Conservation (phyloP, 306 rosid genomes). For the Cicer cuneatum region DNA sequence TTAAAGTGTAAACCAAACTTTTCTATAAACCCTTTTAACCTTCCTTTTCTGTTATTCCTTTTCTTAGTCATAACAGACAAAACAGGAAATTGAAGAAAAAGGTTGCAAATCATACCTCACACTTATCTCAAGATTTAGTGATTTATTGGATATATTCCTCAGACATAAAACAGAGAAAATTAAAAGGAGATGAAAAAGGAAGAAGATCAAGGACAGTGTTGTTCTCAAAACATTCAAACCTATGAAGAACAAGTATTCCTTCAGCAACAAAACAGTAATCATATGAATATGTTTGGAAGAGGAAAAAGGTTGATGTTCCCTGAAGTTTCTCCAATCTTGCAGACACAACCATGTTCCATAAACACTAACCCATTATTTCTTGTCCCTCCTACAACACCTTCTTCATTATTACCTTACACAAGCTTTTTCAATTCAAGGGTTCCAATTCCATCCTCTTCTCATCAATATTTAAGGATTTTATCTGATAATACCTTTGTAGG, state of each 20-base stretch:
- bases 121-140: not conserved
- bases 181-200: not conserved
- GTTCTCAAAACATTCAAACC: constrained; percentile 69
- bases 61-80: constrained; percentile 39
- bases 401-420: constrained; percentile 53
- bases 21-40: constrained; percentile 38
- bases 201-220: constrained; percentile 78
- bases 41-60: constrained; percentile 19
- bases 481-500: constrained; percentile 47
- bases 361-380: constrained; percentile 65
- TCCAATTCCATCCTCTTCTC: constrained; percentile 51
- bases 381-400: constrained; percentile 45
- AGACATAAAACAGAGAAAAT: no score
- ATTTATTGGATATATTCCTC: constrained; percentile 43
- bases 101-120: constrained; percentile 26
- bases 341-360: constrained; percentile 66
- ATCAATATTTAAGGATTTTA: constrained; percentile 67
- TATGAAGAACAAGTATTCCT: constrained; percentile 65
- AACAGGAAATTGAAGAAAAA: not conserved
- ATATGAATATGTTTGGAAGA: no score
- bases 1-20: constrained; percentile 30
- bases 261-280: constrained; percentile 50
- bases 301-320: constrained; percentile 38
- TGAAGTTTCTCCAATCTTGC: constrained; percentile 58
- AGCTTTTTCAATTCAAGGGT: constrained; percentile 64